These are phyloP conservation scores for Phanerochaete carnosa DNA, from an alignment of 768 basidiomycete genomes.

Conservation along the genomic window DNA sequence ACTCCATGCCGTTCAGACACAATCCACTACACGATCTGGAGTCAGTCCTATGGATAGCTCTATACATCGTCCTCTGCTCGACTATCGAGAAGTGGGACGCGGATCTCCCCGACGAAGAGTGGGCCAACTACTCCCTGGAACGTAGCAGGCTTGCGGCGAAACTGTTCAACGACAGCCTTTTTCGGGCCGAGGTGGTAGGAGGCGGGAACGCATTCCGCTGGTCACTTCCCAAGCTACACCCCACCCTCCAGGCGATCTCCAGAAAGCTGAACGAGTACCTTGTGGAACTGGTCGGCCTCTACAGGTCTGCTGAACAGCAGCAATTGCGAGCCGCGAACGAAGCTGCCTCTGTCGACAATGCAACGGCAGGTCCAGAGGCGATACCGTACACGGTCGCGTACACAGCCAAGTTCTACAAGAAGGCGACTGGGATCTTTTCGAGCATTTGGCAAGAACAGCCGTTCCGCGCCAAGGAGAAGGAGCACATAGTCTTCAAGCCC, in stretches of 20 bases:
- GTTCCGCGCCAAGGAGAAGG: too few relatives aligned
- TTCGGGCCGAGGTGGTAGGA: too few relatives aligned
- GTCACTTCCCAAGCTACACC: too few relatives aligned
- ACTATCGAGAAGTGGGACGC: background rate
- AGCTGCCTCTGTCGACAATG: too few relatives aligned
- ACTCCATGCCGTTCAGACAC: background rate
- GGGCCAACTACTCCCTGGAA: background rate
- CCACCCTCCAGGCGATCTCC: too few relatives aligned
- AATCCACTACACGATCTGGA: constrained; percentile 15
- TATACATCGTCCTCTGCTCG: constrained; percentile 3
- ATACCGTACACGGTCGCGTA: background rate
- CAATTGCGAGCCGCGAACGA: too few relatives aligned
- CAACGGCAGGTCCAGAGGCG: background rate
- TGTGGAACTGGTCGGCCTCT: too few relatives aligned
- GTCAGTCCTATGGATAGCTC: constrained; percentile 13
- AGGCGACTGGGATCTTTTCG: background rate
- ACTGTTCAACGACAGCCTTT: background rate
- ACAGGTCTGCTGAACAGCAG: too few relatives aligned
- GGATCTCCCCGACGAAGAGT: background rate
- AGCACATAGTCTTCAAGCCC: background rate
- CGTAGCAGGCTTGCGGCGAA: background rate
- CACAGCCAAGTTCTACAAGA: background rate
- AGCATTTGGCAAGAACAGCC: too few relatives aligned
- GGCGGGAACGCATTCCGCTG: too few relatives aligned
- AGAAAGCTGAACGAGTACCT: too few relatives aligned